phyloP scores from a whole-genome alignment of 148 eudicot species.

The Nepenthes mirabilis region DNA sequence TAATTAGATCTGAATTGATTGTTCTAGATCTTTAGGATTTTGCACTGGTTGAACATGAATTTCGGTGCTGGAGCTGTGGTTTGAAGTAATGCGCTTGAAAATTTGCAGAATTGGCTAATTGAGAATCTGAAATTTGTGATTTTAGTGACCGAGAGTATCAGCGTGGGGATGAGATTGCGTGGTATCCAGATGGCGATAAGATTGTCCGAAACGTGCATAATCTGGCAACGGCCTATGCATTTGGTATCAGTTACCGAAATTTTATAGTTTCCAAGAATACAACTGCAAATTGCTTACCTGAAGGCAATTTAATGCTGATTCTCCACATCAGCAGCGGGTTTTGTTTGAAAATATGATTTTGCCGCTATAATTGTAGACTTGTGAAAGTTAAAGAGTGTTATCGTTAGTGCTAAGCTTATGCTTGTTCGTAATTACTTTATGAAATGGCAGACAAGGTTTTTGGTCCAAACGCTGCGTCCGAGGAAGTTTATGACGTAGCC shows the following conservation, averaged over 20 bases:
- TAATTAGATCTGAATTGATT: conserved; percentile 2
- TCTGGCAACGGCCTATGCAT: conserved; percentile 77
- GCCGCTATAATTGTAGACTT: neutral
- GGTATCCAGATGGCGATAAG: conserved; percentile 93
- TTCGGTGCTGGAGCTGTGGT: conserved; percentile 7
- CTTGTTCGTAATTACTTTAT: conserved; percentile 1
- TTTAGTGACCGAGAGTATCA: conserved; percentile 78
- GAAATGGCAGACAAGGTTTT: conserved; percentile 68
- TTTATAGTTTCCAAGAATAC: too few relatives aligned
- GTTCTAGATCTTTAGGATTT: neutral
- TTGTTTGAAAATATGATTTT: neutral
- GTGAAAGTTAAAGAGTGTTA: neutral
- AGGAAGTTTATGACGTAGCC: conserved; percentile 89
- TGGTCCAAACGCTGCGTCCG: conserved; percentile 64
- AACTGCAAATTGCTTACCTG: too few relatives aligned
- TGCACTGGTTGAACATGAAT: too few relatives aligned
- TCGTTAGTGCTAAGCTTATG: neutral
- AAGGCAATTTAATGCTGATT: neutral
- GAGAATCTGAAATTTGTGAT: conserved; percentile 1
- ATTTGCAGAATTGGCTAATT: neutral
- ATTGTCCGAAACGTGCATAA: conserved; percentile 74
- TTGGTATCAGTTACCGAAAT: conserved; percentile 27
- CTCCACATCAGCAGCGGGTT: neutral
- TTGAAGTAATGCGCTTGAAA: conserved; percentile 5
- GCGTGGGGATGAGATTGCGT: conserved; percentile 76